Evolutionary conservation across 2,329 filamentous ascomycete genomes (phyloP).

Genomic region (Aspergillus sojae): DNA sequence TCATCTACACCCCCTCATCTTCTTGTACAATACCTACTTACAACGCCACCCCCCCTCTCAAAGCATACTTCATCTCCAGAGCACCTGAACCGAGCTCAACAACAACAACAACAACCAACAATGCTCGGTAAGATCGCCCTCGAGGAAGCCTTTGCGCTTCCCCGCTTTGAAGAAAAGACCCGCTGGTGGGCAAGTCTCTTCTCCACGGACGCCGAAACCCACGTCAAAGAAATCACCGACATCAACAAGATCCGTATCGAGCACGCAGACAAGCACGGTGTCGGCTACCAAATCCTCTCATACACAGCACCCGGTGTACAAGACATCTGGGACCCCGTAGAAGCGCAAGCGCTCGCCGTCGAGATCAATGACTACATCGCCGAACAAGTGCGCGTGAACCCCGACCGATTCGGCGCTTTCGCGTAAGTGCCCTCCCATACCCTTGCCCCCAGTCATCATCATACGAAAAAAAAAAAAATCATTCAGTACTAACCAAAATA

Average conservation of each 20-base stretch:
- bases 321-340: conserved; percentile 48
- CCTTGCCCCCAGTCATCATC: background rate
- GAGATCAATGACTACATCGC: conserved; percentile 54
- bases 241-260: conserved; percentile 48
- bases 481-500: background rate
- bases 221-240: conserved; percentile 59
- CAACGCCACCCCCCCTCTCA: background rate
- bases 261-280: conserved; percentile 48
- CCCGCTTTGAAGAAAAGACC: conserved; percentile 61
- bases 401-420: conserved; percentile 50
- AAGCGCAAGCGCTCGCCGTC: conserved; percentile 48
- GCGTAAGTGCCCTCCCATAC: conserved; percentile 29
- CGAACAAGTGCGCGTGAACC: conserved; percentile 44
- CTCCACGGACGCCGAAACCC: conserved; percentile 60
- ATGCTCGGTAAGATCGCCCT: conserved; percentile 65
- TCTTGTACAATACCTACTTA: background rate
- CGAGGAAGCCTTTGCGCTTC: conserved; percentile 65
- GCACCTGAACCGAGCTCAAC: background rate
- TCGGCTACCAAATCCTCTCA: conserved; percentile 52
- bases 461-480: too few species aligned
- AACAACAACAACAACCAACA: conserved; percentile 3
- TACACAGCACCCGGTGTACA: conserved; percentile 54
- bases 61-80: background rate
- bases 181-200: conserved; percentile 65
- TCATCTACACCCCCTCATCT: background rate